Base-by-base conservation (phyloP, 345 rosid genomes). In the Salix udensis region DNA sequence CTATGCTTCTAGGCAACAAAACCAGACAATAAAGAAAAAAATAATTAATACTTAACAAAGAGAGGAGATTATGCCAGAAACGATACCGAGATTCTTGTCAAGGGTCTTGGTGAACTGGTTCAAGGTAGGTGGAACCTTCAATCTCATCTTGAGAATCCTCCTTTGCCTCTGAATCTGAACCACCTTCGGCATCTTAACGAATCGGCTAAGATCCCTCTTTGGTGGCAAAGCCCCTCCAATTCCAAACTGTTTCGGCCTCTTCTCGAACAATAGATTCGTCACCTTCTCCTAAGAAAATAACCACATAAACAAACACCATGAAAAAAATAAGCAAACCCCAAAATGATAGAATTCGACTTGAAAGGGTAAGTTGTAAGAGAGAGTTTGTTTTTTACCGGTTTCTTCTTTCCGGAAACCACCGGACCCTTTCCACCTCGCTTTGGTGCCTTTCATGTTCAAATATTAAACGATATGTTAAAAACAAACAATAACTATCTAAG, bases 71-170 rank as follows among this genome's bases (percentile, higher is more conserved):
- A 31, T 19, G 36, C 31, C 36, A 30, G 31, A 34, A 30, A 28
- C 78, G 50, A 37, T 77, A 90, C 97, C 97, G 14, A 89, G 87
- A 58, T 89, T 89, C 87, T 89, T 92, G 86, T 92, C 97, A 13
- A 90, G 90, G 52, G 97, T 88, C 89, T 92, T 92, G 83, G 95
- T 92, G 83, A 90, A 92, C 80, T 90, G 95, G 78, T 89, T 90
- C 70, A 90, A 76, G 12, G 94, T 85, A 0, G 94, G 94, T 2
- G 97, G 92, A 39, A 92, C 93, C 90, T 92, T 92, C 82, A 92
- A 81, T 80, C 97, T 84, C 82, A 85, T 90, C 86, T 80, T 90
- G 46, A 92, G 88, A 70, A 92, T 87, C 77, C 94, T 88, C 79
- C 82, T 92, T 83, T 89, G 86, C 86, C 95, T 89, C 74, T 90